Percentiles rank a stretch among this genome's conserved stretches.
Evolutionary conservation across 352 stramenopile genomes (phyloP).

Genomic region (Globisporangium paroecandrum): DNA sequence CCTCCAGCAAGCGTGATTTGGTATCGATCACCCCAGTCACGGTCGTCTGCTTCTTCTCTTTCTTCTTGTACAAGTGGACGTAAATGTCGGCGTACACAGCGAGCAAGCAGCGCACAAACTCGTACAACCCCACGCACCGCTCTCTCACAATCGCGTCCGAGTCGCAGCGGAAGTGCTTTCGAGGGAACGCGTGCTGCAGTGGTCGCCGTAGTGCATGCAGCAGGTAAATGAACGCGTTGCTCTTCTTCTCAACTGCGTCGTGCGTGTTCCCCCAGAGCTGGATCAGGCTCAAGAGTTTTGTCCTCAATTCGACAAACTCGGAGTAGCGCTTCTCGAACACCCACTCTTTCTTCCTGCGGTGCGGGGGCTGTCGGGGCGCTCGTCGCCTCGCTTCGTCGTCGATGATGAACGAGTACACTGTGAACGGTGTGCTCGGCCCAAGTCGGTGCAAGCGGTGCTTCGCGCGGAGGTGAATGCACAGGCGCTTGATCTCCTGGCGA

Average conservation of each 20-base stretch:
- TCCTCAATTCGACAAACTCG: background rate
- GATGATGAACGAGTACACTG: constrained; percentile 51
- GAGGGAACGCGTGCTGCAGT: constrained; percentile 16
- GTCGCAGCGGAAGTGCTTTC: constrained; percentile 19
- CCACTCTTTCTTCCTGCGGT: background rate
- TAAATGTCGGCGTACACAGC: constrained; percentile 25
- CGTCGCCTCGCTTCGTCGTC: background rate
- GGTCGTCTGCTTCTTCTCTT: background rate
- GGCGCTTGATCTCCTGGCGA: constrained; percentile 45
- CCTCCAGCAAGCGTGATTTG: background rate
- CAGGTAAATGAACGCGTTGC: background rate
- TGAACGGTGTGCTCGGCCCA: constrained; percentile 25
- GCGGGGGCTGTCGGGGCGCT: background rate
- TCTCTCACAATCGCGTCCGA: constrained; percentile 22
- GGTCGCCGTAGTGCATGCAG: background rate
- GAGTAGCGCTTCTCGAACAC: constrained; percentile 3
- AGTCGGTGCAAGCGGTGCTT: constrained; percentile 23
- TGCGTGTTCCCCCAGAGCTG: constrained; percentile 1
- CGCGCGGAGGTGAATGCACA: constrained; percentile 42
- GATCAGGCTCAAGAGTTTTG: background rate
- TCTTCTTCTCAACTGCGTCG: background rate
- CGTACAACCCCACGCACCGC: constrained; percentile 17
- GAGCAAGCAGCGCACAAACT: constrained; percentile 25
- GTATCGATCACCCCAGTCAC: background rate
- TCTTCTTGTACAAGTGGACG: constrained; percentile 19